Evolutionary conservation across 805 yeast genomes (phyloP), one percentile per base, ranked within the genome.

Genomic region (Kodamaea kaohsiungensis): DNA sequence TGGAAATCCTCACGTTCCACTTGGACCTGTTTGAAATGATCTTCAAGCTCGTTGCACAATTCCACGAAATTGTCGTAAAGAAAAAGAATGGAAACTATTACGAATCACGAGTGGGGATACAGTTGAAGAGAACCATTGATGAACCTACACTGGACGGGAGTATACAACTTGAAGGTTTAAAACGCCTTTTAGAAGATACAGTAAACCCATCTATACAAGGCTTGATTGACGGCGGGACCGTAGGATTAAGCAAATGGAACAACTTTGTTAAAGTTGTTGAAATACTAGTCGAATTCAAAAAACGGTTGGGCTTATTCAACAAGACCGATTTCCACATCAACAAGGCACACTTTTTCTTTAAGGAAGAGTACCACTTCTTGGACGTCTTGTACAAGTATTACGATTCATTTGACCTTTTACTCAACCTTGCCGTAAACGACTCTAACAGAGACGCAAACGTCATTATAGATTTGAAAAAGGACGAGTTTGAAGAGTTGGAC

Each of bases 1-100:
- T 61, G 59, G 63, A 61, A 39, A 51, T 56, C 10, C 33, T 57
- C 25, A 59, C 61, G 15, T 58, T 61, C 38, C 61, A 58, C 43
- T 18, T 61, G 13, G 64, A 61, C 46, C 51, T 54, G 48, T 46
- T 54, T 12, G 46, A 46, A 2, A 49, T 43, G 50, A 35, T 52
- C 35, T 22, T 40, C 43, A 15, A 37, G n/a, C 39, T 49, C 18
- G 46, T 43, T 37, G 27, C 43, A 13, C 40, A 43, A 37, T 46
- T 46, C 39, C 54, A 52, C 39, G 33, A 35, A n/a, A 50, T 43
- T 17, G 38, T 39, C 39, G 22, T n/a, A 17, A 18, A 18, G 33
- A 43, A 50, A 38, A 37, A 19, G 37, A 39, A 13, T 17, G 43
- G 43, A 22, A n/a, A 12, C 16, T 30, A n/a, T 17, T 45, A 27